phyloP scores from a whole-genome alignment of 345 rosid species.

The Limnanthes douglasii region DNA sequence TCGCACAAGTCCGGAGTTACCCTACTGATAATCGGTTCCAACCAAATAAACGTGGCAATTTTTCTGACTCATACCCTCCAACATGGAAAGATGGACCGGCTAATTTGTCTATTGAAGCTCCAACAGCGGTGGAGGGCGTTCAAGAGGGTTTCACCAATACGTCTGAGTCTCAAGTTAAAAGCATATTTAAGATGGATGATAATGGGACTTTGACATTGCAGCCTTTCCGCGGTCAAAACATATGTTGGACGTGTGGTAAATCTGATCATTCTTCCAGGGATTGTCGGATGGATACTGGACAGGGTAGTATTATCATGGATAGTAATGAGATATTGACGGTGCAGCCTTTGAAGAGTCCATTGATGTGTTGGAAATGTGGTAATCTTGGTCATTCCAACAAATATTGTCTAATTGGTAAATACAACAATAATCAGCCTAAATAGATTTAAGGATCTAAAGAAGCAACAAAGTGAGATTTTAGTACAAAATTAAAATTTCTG shows the following conservation, averaged over 20 bases:
- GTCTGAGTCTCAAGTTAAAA: conserved; percentile 26
- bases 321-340: conserved; percentile 35
- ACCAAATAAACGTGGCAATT: conserved; percentile 22
- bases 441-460: too few species aligned
- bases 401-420: too few species aligned
- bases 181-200: conserved; percentile 33
- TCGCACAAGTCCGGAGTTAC: conserved; percentile 40
- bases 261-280: conserved; percentile 23
- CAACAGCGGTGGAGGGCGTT: conserved; percentile 21
- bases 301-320: conserved; percentile 22
- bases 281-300: conserved; percentile 29
- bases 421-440: too few species aligned
- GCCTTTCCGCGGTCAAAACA: too few species aligned
- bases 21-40: conserved; percentile 25
- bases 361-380: too few species aligned
- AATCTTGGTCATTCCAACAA: too few species aligned
- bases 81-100: conserved; percentile 36
- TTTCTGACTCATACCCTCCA: conserved; percentile 22
- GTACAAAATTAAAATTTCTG: too few species aligned
- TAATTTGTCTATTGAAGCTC: conserved; percentile 17
- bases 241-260: too few species aligned
- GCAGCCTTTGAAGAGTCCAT: too few species aligned
- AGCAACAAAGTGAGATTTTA: too few species aligned
- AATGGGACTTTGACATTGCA: too few species aligned
- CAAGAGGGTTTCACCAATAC: conserved; percentile 24